Evolutionary conservation across 2,329 filamentous ascomycete genomes (phyloP), one percentile per base, ranked within the genome.

Genomic region (Alternaria longipes): DNA sequence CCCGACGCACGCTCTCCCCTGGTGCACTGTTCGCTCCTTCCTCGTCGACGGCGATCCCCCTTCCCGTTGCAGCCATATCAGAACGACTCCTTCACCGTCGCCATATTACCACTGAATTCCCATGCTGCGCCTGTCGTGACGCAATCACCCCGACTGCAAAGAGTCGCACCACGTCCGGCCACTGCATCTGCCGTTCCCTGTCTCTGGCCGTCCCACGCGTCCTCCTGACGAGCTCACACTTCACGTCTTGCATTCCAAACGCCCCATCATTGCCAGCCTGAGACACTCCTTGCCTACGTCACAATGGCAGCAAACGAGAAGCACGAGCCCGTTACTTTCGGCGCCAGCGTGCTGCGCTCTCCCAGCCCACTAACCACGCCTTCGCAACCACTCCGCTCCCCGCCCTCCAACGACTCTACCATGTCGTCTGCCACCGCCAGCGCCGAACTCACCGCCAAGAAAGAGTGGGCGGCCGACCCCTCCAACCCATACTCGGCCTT

Each of bases 401-500:
- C 75, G 34, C 72, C 73, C 22, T 78, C 75, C 18, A 70, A 73
- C 66, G 76, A 75, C 9, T 76, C 74, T 28, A 68, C 65, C 55
- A 71, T 74, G 66, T 72, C 75, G 16, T 71, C 77, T 36, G 58
- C 65, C 66, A 79, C 69, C 72, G 75, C 49, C 75, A 70, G 75
- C 20, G 56, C 60, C 5, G 53, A 56, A 51, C 51, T 69, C n/a
- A 7, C 28, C 28, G 63, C 66, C 62, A 62, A 74, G 61, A 72
- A 74, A 59, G 73, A 74, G 26, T 64, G 68, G 46, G 69, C 66
- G 45, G 65, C 74, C 57, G 77, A 81, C 66, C 67, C 74, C 54
- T 71, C 75, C 18, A 79, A 80, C 56, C 80, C 80, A 26, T 80
- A 81, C 75, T 81, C 80, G 36, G 80, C 81, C 54, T 83, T 83